A percentile compares a stretch with the other conserved stretches of the same genome.
Evolutionary conservation across 352 stramenopile species (phyloP).

Genomic region (Phytophthora agathidicida): DNA sequence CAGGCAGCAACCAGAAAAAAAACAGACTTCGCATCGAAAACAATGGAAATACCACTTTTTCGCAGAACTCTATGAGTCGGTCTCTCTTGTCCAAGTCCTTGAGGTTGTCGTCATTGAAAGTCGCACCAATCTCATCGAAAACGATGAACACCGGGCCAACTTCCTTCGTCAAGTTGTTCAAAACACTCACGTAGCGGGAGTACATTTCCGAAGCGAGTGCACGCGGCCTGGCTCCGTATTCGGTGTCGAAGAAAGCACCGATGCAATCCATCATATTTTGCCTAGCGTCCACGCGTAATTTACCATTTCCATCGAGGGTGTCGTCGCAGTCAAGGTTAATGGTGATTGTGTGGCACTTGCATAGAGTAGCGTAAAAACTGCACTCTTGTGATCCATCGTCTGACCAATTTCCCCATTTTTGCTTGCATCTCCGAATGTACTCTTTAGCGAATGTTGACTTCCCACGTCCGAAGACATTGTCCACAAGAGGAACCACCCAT

Average conservation of each 20-base stretch:
- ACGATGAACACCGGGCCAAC: constrained; percentile 31
- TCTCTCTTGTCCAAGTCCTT: neutral
- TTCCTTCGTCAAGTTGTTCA: constrained; percentile 15
- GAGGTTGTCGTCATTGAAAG: neutral
- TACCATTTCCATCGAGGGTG: neutral
- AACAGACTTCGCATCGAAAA: constrained; percentile 12
- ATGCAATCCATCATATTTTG: neutral
- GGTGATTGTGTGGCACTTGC: constrained; percentile 13
- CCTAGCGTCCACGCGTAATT: too few species aligned
- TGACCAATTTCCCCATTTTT: neutral
- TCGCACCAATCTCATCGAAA: constrained; percentile 15
- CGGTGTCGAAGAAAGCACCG: neutral
- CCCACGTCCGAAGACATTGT: constrained; percentile 17
- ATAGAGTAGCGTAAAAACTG: constrained; percentile 1
- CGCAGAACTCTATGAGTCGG: neutral
- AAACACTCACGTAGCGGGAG: neutral
- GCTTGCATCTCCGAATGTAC: constrained; percentile 17
- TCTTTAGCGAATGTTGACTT: constrained; percentile 17
- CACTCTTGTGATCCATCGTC: too few species aligned
- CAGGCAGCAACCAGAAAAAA: constrained; percentile 23
- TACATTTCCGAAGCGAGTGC: neutral
- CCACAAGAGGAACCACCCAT: constrained; percentile 11
- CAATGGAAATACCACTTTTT: neutral
- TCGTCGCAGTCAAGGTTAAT: neutral
- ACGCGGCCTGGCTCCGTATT: neutral